Conservation (phyloP, 768 basidiomycete genomes). For the Lactarius trivialis region DNA sequence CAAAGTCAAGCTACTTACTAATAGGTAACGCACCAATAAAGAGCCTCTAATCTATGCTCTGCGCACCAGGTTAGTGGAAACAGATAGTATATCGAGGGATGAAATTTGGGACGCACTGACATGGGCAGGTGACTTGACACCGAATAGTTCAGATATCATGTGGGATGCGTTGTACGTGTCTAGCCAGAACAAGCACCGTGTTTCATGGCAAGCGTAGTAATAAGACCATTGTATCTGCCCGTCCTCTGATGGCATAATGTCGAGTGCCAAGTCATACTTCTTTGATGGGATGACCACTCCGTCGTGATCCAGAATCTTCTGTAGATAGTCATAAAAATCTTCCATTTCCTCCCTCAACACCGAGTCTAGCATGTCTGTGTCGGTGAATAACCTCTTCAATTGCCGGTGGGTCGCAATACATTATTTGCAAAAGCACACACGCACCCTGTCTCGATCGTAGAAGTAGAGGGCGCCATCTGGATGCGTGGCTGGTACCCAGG, state of each 20-base stretch:
- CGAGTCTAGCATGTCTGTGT: slow-evolving; percentile 41
- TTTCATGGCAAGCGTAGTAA: not conserved
- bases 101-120: not conserved
- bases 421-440: slow-evolving; percentile 8
- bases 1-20: not conserved
- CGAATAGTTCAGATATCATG: slow-evolving; percentile 21
- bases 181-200: slow-evolving; percentile 35
- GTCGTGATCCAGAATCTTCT: slow-evolving; percentile 11
- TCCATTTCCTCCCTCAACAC: slow-evolving; percentile 31
- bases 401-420: not conserved
- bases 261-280: not conserved
- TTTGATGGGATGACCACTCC: not conserved
- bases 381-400: slow-evolving; percentile 43
- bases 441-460: not conserved
- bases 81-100: not conserved
- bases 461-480: not conserved
- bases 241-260: slow-evolving; percentile 26
- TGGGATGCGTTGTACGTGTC: slow-evolving; percentile 34
- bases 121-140: not conserved
- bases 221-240: slow-evolving; percentile 35
- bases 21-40: slow-evolving; percentile 26
- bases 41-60: slow-evolving; percentile 1
- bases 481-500: not conserved
- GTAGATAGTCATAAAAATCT: slow-evolving; percentile 18
- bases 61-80: not conserved